These are phyloP conservation scores for Hanseniaspora lindneri DNA, from an alignment of 805 yeast species.

Conservation along the genomic window DNA sequence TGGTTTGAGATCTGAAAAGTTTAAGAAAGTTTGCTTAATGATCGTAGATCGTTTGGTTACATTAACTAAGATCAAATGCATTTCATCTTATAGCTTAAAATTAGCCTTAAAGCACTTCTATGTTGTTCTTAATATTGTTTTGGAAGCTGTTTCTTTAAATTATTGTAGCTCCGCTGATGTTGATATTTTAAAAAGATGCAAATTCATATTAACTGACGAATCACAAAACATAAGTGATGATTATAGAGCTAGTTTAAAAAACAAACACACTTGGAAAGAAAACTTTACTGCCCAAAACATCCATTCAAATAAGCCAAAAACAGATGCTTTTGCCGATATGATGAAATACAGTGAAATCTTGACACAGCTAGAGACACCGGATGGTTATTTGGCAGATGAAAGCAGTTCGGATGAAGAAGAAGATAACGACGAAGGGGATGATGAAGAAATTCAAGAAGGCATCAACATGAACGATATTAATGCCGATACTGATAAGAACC, in stretches of 20 bases:
- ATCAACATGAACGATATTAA: background rate
- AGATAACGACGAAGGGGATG: slow-evolving; percentile 7
- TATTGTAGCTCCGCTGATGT: slow-evolving; percentile 92
- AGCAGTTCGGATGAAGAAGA: slow-evolving; percentile 15
- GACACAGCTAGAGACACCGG: too few relatives aligned
- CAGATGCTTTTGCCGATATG: too few relatives aligned
- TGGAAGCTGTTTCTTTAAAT: slow-evolving; percentile 54
- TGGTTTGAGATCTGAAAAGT: slow-evolving; percentile 46
- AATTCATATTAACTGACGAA: slow-evolving; percentile 5
- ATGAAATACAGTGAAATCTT: too few relatives aligned
- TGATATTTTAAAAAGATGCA: slow-evolving; percentile 50
- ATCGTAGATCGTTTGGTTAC: slow-evolving; percentile 27
- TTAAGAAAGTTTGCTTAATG: slow-evolving; percentile 35
- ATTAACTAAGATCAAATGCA: slow-evolving; percentile 29
- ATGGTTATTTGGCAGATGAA: background rate
- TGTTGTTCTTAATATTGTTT: slow-evolving; percentile 46
- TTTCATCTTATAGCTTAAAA: slow-evolving; percentile 44
- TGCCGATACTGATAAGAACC: background rate
- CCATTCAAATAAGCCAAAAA: too few relatives aligned
- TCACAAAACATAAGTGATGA: background rate
- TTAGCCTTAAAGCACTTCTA: slow-evolving; percentile 42
- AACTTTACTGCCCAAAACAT: too few relatives aligned
- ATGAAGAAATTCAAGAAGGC: background rate
- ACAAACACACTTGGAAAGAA: background rate
- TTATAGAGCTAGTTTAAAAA: background rate